These are phyloP conservation scores for Cordyceps cateniannulata DNA, from an alignment of 2,329 filamentous ascomycete species.

Conservation along the genomic window DNA sequence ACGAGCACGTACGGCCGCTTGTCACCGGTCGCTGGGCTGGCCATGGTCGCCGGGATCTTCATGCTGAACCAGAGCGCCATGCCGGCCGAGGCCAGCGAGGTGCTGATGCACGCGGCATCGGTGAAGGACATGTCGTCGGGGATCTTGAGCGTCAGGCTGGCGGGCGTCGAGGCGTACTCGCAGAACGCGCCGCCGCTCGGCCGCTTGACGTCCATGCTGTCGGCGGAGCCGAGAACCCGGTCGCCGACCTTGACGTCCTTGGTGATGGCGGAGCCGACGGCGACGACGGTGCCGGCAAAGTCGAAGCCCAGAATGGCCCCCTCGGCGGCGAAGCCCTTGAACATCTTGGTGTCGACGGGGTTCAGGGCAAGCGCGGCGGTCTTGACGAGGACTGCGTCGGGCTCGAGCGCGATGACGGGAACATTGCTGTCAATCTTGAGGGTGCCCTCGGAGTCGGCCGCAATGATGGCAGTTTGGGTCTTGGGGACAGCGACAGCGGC, in stretches of 20 bases:
- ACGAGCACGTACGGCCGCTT: conserved; percentile 30
- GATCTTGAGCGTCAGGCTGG: conserved; percentile 18
- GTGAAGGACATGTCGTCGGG: conserved; percentile 21
- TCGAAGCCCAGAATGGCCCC: conserved; percentile 28
- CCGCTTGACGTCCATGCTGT: conserved; percentile 17
- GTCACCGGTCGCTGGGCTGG: conserved; percentile 14
- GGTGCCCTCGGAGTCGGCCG: conserved; percentile 4
- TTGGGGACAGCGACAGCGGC: conserved; percentile 8
- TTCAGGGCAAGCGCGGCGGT: conserved; percentile 28
- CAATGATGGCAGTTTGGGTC: conserved; percentile 10
- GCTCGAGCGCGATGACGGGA: conserved; percentile 8
- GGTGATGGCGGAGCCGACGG: conserved; percentile 16
- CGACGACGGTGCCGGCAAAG: conserved; percentile 27
- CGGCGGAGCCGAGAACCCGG: conserved; percentile 20
- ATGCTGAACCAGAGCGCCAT: conserved; percentile 25
- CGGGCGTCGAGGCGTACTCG: conserved; percentile 20
- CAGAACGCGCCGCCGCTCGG: conserved; percentile 24
- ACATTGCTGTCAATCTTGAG: conserved; percentile 4
- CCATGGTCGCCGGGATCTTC: conserved; percentile 20
- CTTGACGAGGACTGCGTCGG: conserved; percentile 18
- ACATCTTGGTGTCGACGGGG: conserved; percentile 29
- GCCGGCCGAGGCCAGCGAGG: conserved; percentile 21
- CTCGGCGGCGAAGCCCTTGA: conserved; percentile 18
- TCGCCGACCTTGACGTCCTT: conserved; percentile 19
- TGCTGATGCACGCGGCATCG: conserved; percentile 20